Evolutionary conservation across 202 grass and related monocot species (phyloP), one percentile per base, ranked within the genome.

Genomic region (Elaeis oleifera): DNA sequence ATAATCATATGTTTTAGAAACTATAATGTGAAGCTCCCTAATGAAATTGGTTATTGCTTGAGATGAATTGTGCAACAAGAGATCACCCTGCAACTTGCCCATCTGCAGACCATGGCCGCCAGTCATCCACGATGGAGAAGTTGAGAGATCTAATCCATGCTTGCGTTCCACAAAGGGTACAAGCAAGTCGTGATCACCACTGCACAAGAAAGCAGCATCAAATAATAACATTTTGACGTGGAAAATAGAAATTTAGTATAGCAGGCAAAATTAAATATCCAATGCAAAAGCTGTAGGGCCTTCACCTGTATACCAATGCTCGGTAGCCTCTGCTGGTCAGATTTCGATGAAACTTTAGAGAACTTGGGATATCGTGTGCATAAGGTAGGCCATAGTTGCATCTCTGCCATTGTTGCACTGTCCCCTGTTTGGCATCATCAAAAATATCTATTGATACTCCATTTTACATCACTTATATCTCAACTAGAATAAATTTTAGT

Each of bases 131-230:
- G 16, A 69, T 15, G 32, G 67, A 58, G 31, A 58, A 57, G 54
- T 58, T 57, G 54, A 69, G 67, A 29, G 65, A 68, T 44, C 23
- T 18, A 53, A 67, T 67, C 64, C 64, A 67, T 18, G 5, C 22
- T 53, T 67, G 23, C 26, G 64, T 67, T 0, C 64, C 8, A 86
- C 9, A 55, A 39, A 64, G 50, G 83, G 63, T 26, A 86, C 0
- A 8, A 15, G 6, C 67, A 73, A 7, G 28, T 90, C 87, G 20
- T 86, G 87, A 39, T 90, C 87, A 0, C 83, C 83, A 17, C 70
- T 90, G 70, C 36, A 61, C 23, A 50, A 49, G 50, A 2, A 56
- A 64, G 11, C 36, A 44, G 8, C 36, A 44, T 36, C 32, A 44
- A 44, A 44, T 14, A 44, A 44, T 44, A 13, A 44, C 11, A 44